phyloP scores from a whole-genome alignment of 176 grass and related monocot genomes.

The Elymus sibiricus region DNA sequence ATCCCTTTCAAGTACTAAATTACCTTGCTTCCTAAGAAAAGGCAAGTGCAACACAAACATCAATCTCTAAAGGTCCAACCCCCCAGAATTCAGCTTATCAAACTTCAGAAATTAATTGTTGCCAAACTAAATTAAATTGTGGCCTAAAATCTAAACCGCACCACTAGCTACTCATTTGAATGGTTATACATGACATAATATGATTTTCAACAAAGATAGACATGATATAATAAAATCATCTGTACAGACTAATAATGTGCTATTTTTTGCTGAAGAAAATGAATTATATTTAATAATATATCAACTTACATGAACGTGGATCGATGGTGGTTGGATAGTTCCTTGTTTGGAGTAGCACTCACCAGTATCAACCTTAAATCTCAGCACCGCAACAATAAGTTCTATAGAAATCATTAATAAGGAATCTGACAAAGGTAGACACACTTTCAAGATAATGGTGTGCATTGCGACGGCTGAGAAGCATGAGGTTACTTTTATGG shows the following conservation, averaged over 20 bases:
- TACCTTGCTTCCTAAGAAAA: background rate
- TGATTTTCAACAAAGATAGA: background rate
- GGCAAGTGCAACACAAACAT: background rate
- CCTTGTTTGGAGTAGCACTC: background rate
- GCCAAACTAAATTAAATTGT: background rate
- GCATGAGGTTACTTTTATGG: no score
- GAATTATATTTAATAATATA: background rate
- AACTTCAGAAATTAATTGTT: background rate
- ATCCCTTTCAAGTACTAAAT: background rate
- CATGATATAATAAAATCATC: background rate
- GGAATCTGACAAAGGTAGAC: background rate
- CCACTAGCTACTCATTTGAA: background rate
- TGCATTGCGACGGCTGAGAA: no score
- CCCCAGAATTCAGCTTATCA: background rate
- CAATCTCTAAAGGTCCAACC: background rate
- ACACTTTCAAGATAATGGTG: no score
- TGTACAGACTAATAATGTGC: background rate
- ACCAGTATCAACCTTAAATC: background rate
- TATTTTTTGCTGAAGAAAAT: background rate
- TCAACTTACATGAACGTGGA: background rate
- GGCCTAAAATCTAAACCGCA: background rate
- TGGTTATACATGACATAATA: background rate
- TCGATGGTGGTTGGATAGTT: background rate
- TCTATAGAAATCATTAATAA: background rate
- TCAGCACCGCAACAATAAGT: background rate